These are phyloP conservation scores for Tetrapisispora namnaoensis DNA, from an alignment of 805 yeast genomes.

Conservation along the genomic window DNA sequence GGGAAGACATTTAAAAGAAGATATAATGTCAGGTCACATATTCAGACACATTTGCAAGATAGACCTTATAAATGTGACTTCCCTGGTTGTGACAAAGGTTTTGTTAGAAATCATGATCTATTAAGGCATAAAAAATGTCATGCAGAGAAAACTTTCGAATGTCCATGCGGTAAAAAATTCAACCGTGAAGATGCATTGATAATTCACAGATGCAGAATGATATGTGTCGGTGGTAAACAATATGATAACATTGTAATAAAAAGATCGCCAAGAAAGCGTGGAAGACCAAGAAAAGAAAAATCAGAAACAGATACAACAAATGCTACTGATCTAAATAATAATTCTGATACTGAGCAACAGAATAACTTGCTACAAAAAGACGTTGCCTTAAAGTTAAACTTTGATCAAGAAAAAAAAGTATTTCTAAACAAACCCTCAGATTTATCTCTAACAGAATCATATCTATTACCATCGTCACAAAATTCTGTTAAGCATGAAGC, in stretches of 20 bases:
- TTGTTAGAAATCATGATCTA: slow-evolving; percentile 92
- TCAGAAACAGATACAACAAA: slow-evolving; percentile 12
- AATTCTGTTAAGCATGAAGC: background rate
- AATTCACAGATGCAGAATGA: slow-evolving; percentile 68
- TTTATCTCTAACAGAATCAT: background rate
- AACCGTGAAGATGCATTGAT: slow-evolving; percentile 82
- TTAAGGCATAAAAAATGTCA: slow-evolving; percentile 86
- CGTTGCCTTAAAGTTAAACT: slow-evolving; percentile 20
- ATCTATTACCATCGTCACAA: background rate
- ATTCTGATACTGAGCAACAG: background rate
- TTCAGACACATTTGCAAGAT: slow-evolving; percentile 92
- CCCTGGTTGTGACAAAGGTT: slow-evolving; percentile 63
- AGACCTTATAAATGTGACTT: slow-evolving; percentile 74
- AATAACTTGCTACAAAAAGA: slow-evolving; percentile 12
- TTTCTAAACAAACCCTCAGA: background rate
- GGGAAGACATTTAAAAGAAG: slow-evolving; percentile 77
- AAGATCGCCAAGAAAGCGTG: slow-evolving; percentile 23
- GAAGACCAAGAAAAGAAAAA: slow-evolving; percentile 19
- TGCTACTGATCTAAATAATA: slow-evolving; percentile 5
- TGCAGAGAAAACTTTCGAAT: slow-evolving; percentile 54
- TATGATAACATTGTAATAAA: slow-evolving; percentile 22
- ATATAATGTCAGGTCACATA: slow-evolving; percentile 88
- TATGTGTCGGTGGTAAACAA: slow-evolving; percentile 63
- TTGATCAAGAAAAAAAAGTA: background rate
- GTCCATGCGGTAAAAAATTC: slow-evolving; percentile 93